phyloP scores from a whole-genome alignment of 164 flowering plant species.

The Tetracentron sinense region DNA sequence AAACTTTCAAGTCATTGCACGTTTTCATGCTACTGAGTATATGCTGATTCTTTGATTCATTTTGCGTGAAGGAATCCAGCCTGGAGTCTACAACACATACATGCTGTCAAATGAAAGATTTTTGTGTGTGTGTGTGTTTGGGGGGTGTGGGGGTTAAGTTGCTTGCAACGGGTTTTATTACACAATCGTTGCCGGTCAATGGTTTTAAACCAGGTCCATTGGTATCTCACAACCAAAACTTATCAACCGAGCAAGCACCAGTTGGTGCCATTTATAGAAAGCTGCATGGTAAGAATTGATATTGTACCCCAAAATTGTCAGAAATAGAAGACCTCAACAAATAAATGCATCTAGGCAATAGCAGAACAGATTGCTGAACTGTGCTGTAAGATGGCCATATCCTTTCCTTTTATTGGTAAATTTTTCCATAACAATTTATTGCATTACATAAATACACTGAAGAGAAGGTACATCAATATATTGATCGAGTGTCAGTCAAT shows the following conservation, averaged over 20 bases:
- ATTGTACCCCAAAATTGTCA: background rate
- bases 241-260: too few relatives aligned
- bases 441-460: background rate
- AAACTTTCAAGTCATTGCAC: background rate
- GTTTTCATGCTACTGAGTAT: background rate
- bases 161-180: too few relatives aligned
- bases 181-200: too few relatives aligned
- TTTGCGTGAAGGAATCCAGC: background rate
- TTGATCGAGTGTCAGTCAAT: background rate
- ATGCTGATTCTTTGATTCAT: background rate
- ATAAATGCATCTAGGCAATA: background rate
- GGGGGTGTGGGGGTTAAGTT: too few relatives aligned
- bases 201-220: too few relatives aligned
- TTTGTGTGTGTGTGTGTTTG: too few relatives aligned
- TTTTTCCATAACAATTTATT: background rate
- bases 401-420: background rate
- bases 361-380: background rate
- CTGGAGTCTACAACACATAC: too few relatives aligned
- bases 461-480: background rate
- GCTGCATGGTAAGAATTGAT: background rate
- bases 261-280: too few relatives aligned
- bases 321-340: background rate
- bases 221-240: too few relatives aligned
- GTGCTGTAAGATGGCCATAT: background rate
- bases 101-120: too few relatives aligned